Percentiles rank a stretch among this genome's conserved stretches.
Evolutionary conservation across 768 basidiomycete genomes (phyloP).

Genomic region (Rhizopogon sp.): DNA sequence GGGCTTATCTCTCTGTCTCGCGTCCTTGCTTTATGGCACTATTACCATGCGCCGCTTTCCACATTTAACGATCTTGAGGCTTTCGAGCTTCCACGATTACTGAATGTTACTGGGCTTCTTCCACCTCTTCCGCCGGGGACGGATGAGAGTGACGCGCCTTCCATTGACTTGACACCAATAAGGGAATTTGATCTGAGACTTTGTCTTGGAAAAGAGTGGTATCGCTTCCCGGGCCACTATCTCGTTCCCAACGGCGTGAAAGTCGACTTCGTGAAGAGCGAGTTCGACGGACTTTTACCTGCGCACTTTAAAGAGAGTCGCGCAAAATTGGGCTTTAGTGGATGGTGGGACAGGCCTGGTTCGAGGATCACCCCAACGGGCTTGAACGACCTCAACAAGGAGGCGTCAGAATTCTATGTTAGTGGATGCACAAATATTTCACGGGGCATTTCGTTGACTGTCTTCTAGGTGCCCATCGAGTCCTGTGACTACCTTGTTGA

Average conservation of each 20-base stretch:
- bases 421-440: constrained; percentile 18
- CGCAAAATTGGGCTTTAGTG: not conserved
- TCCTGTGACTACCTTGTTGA: constrained; percentile 91
- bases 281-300: constrained; percentile 86
- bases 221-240: constrained; percentile 89
- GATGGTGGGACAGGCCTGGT: constrained; percentile 40
- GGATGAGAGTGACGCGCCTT: constrained; percentile 40
- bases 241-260: constrained; percentile 78
- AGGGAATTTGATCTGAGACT: constrained; percentile 66
- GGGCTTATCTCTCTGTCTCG: constrained; percentile 73
- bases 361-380: constrained; percentile 57
- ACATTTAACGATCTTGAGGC: constrained; percentile 67
- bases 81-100: constrained; percentile 74
- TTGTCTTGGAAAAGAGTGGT: constrained; percentile 94
- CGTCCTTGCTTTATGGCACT: constrained; percentile 75
- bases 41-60: constrained; percentile 88
- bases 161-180: constrained; percentile 66
- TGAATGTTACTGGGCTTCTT: constrained; percentile 67
- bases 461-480: constrained; percentile 54
- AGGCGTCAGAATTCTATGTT: constrained; percentile 77
- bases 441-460: constrained; percentile 3
- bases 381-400: constrained; percentile 86
- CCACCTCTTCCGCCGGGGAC: constrained; percentile 36
- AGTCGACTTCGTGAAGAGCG: constrained; percentile 88
- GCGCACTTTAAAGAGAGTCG: constrained; percentile 56